Evolutionary conservation across 2,329 filamentous ascomycete species (phyloP).

Genomic region (Colletotrichum cuscutae): DNA sequence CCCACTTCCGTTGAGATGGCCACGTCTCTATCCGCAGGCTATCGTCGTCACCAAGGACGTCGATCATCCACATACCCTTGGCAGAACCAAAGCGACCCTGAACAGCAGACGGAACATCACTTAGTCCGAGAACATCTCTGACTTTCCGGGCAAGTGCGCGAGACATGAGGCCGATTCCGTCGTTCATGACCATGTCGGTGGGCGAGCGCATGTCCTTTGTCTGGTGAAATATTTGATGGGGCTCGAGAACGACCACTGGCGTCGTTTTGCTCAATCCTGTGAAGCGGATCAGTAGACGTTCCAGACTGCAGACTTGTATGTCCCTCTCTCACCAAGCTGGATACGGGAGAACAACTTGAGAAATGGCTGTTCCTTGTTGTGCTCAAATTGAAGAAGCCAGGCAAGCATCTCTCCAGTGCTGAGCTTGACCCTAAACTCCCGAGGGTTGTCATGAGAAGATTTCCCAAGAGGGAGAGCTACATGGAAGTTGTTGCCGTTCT

Average conservation of each 20-base stretch:
- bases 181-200: constrained; percentile 66
- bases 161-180: constrained; percentile 75
- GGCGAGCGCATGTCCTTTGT: constrained; percentile 52
- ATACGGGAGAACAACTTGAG: constrained; percentile 70
- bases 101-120: constrained; percentile 69
- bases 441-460: neutral
- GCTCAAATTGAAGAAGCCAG: constrained; percentile 60
- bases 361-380: constrained; percentile 57
- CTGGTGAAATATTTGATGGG: constrained; percentile 55
- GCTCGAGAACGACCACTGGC: constrained; percentile 57
- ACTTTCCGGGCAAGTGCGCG: constrained; percentile 65
- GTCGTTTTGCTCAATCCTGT: constrained; percentile 62
- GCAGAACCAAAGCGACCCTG: constrained; percentile 78
- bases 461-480: constrained; percentile 10
- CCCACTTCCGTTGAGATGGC: constrained; percentile 76
- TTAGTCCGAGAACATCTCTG: constrained; percentile 58
- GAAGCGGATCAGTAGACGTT: constrained; percentile 4
- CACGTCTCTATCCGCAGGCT: constrained; percentile 74
- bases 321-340: constrained; percentile 56
- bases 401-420: constrained; percentile 55
- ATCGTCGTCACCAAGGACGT: constrained; percentile 56
- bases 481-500: constrained; percentile 57
- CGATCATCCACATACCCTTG: constrained; percentile 80
- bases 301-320: too few species aligned
- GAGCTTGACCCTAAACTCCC: constrained; percentile 44